Percentiles rank a stretch among this genome's conserved stretches.
Conservation (phyloP, 805 yeast species). For the Hanseniaspora singularis region DNA sequence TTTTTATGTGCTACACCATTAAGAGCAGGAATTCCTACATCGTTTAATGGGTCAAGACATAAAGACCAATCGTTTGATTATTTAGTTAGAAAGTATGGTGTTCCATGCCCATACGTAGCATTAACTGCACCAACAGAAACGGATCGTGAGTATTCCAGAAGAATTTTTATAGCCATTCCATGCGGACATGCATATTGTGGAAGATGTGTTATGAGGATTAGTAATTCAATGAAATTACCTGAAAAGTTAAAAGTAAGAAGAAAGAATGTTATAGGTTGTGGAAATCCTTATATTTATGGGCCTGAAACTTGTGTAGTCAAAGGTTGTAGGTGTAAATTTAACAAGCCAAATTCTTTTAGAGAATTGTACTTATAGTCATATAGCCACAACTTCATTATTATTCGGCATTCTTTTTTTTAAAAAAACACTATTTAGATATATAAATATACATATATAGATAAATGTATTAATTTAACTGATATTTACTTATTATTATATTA, state of each 20-base stretch:
- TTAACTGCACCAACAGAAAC: slow-evolving; percentile 36
- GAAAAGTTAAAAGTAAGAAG: slow-evolving; percentile 22
- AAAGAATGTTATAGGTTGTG: slow-evolving; percentile 25
- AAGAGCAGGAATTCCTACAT: slow-evolving; percentile 61
- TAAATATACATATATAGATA: neutral
- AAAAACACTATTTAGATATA: neutral
- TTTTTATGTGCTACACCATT: slow-evolving; percentile 57
- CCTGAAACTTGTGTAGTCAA: slow-evolving; percentile 48
- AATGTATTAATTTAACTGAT: neutral
- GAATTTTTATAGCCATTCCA: slow-evolving; percentile 46
- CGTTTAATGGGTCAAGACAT: slow-evolving; percentile 28
- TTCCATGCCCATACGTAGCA: slow-evolving; percentile 60
- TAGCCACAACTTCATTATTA: too few species aligned
- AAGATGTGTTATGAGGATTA: slow-evolving; percentile 61
- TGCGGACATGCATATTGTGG: slow-evolving; percentile 90
- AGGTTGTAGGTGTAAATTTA: slow-evolving; percentile 37
- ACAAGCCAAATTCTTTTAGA: slow-evolving; percentile 39
- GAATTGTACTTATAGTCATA: slow-evolving; percentile 41
- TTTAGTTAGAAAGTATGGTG: slow-evolving; percentile 27
- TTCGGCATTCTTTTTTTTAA: too few species aligned
- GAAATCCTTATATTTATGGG: slow-evolving; percentile 37
- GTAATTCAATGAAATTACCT: slow-evolving; percentile 28
- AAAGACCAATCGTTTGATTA: slow-evolving; percentile 25
- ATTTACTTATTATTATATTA: neutral
- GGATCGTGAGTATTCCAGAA: slow-evolving; percentile 50